These are phyloP conservation scores for Aureobasidium sp. DNA, from an alignment of 2,329 filamentous ascomycete species.

Conservation along the genomic window DNA sequence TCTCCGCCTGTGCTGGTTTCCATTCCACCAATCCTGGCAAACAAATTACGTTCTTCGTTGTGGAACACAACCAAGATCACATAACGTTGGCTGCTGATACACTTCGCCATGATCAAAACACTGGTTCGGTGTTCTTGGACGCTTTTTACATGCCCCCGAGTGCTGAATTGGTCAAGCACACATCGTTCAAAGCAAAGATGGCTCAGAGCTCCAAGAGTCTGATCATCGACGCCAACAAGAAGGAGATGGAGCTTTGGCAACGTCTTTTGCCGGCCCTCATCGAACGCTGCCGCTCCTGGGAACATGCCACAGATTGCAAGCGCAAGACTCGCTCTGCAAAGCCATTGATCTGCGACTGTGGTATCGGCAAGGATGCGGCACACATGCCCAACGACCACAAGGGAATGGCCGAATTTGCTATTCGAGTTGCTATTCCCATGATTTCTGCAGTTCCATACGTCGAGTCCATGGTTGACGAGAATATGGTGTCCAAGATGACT, in stretches of 20 bases:
- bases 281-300: conserved; percentile 35
- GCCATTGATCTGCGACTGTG: conserved; percentile 29
- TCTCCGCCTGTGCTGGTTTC: background rate
- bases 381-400: background rate
- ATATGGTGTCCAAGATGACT: background rate
- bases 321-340: conserved; percentile 20
- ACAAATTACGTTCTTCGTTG: too few species aligned
- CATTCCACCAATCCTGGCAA: too few species aligned
- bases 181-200: background rate
- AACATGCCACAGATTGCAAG: conserved; percentile 29
- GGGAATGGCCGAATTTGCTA: background rate
- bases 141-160: conserved; percentile 29
- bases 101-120: conserved; percentile 29
- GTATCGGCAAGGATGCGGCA: conserved; percentile 21
- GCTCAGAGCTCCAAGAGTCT: too few species aligned
- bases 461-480: background rate
- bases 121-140: conserved; percentile 28
- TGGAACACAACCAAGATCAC: too few species aligned
- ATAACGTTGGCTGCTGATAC: conserved; percentile 21
- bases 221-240: background rate
- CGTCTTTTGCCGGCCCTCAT: conserved; percentile 26
- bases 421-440: conserved; percentile 7
- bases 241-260: conserved; percentile 29
- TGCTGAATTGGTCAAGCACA: conserved; percentile 7
- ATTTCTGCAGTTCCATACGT: conserved; percentile 10